phyloP scores from a whole-genome alignment of 768 basidiomycete genomes.

The Russula olivacea region DNA sequence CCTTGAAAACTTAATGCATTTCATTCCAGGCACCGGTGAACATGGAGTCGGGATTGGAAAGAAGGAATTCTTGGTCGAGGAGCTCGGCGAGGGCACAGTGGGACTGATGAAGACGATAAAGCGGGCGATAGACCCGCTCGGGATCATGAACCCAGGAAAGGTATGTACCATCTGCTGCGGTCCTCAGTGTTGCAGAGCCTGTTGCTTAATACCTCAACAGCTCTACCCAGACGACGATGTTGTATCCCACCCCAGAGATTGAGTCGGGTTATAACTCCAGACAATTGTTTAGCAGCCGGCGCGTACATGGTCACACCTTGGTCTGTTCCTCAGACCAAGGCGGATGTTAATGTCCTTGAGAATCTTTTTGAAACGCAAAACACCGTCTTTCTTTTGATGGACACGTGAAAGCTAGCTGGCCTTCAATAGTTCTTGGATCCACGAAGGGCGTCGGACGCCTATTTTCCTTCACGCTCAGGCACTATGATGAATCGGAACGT shows the following conservation, averaged over 20 bases:
- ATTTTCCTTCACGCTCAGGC: too few relatives aligned
- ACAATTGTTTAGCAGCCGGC: not conserved
- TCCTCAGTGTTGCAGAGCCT: not conserved
- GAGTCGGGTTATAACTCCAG: not conserved
- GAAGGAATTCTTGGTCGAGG: slow-evolving; percentile 69
- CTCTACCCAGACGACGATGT: slow-evolving; percentile 15
- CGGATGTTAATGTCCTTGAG: slow-evolving; percentile 68
- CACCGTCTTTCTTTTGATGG: slow-evolving; percentile 90
- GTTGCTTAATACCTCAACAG: not conserved
- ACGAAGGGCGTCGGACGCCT: slow-evolving; percentile 74
- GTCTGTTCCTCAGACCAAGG: slow-evolving; percentile 42
- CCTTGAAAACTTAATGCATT: too few relatives aligned
- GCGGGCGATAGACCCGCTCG: slow-evolving; percentile 61
- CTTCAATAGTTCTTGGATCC: slow-evolving; percentile 84
- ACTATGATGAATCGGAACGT: too few relatives aligned
- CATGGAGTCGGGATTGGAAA: slow-evolving; percentile 89
- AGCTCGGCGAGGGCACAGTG: slow-evolving; percentile 79
- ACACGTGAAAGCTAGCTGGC: slow-evolving; percentile 93
- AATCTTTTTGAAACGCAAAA: slow-evolving; percentile 80
- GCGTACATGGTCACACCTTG: too few relatives aligned
- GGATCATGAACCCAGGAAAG: slow-evolving; percentile 83
- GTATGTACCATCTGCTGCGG: slow-evolving; percentile 32
- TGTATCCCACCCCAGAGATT: not conserved
- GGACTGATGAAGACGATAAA: slow-evolving; percentile 82
- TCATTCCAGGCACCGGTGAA: slow-evolving; percentile 58